Conservation (phyloP, 768 basidiomycete species). For the Russula sp. region DNA sequence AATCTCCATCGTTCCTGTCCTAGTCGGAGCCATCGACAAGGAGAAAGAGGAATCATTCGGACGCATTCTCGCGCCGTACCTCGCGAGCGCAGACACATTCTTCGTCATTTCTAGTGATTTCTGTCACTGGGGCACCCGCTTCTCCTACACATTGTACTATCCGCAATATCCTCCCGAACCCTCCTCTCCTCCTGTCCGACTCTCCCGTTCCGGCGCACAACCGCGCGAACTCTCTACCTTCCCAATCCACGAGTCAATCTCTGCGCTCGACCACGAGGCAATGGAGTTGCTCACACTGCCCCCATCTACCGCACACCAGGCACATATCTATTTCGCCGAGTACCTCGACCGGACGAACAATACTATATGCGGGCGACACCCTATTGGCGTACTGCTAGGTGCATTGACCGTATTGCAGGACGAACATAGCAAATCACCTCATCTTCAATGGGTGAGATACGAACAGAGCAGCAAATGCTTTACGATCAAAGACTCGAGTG, state of each 20-base stretch:
- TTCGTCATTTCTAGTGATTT: conserved; percentile 95
- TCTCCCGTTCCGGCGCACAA: conserved; percentile 44
- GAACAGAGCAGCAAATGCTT: conserved; percentile 84
- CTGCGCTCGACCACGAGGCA: conserved; percentile 80
- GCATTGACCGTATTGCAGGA: conserved; percentile 61
- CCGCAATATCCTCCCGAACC: conserved; percentile 54
- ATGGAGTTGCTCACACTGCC: conserved; percentile 68
- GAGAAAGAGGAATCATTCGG: conserved; percentile 64
- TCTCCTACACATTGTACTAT: conserved; percentile 86
- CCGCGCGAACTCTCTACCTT: conserved; percentile 45
- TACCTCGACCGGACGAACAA: conserved; percentile 79
- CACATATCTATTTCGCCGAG: conserved; percentile 59
- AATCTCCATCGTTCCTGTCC: conserved; percentile 82
- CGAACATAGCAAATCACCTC: conserved; percentile 35
- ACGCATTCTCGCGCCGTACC: conserved; percentile 71
- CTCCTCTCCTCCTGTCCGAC: conserved; percentile 45
- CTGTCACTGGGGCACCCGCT: conserved; percentile 93
- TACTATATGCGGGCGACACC: conserved; percentile 96
- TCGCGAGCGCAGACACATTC: conserved; percentile 73
- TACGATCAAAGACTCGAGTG: conserved; percentile 75
- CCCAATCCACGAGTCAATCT: conserved; percentile 82
- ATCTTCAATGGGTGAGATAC: conserved; percentile 83
- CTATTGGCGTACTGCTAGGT: conserved; percentile 88
- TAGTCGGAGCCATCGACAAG: conserved; percentile 76
- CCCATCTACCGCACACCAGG: conserved; percentile 48